Base-by-base conservation (phyloP, 1,139 yeast genomes). In the Scheffersomyces illinoinensis region DNA sequence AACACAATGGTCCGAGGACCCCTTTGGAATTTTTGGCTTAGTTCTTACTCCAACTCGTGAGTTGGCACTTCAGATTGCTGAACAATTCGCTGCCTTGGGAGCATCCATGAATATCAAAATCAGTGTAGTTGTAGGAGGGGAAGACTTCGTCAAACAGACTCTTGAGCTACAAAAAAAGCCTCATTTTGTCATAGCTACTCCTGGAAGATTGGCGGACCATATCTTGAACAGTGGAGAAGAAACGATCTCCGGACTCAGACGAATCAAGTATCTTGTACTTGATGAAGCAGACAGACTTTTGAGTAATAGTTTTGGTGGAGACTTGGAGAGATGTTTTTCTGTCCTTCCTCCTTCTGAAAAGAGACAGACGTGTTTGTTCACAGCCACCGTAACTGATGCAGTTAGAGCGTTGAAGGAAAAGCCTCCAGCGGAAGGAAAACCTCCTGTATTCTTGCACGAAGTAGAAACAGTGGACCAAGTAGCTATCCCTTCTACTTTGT, bases 251-350 rank as follows among this genome's bases (percentile, higher is more conserved):
- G 98, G 98, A 0, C 78, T 95, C 59, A 83, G 88, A 65, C 80
- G 96, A 66, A 88, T 90, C 24, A 87, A 88, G 69, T 95, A 82
- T 70, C 78, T 95, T 62, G 99, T 95, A 1, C 79, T 95, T 12
- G 99, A 95, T 80, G 99, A 95, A 77, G 99, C 99, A 0, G 99
- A 95, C 80, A 82, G 98, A 63, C 76, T 95, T 50, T 82, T 95
- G 65, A 91, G 95, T 58, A 87, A 89, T 58, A 90, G 96, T 59
- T 93, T 95, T 75, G 89, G 95, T 2, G 83, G 86, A 54, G 97
- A 93, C 73, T 78, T 95, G 61, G 84, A 85, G 57, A 78, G 86
- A 52, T 92, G 98, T 68, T 84, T 95, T 68, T 77, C 81, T 14
- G 84, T 87, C 0, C 75, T 96, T 49, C 98, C 99, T 0, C 75